Conservation (phyloP, 306 rosid genomes). For the Corylus heterophylla region DNA sequence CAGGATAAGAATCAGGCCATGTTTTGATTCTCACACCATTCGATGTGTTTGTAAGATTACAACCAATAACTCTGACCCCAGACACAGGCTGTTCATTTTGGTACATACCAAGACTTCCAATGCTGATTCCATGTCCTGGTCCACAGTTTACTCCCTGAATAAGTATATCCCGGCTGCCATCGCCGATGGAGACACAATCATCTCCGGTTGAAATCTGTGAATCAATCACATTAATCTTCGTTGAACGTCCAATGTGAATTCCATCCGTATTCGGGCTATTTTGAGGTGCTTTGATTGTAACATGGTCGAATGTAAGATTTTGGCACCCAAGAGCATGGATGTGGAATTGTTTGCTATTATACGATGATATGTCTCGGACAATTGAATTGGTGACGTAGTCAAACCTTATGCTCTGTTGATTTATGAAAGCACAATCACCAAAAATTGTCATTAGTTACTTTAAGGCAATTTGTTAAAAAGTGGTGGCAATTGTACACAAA, state of each 20-base stretch:
- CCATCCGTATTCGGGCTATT: conserved; percentile 51
- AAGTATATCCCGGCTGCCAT: conserved; percentile 31
- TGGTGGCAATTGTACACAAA: too few species aligned
- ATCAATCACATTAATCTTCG: conserved; percentile 30
- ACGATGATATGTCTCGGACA: conserved; percentile 27
- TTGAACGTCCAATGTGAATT: conserved; percentile 49
- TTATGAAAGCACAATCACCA: background rate
- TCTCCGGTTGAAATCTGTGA: conserved; percentile 42
- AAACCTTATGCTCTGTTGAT: conserved; percentile 39
- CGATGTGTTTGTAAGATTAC: conserved; percentile 25
- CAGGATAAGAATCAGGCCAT: conserved; percentile 29
- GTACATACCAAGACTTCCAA: conserved; percentile 47
- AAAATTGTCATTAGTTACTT: background rate
- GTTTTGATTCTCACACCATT: conserved; percentile 58
- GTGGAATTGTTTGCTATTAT: conserved; percentile 49
- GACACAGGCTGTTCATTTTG: conserved; percentile 21
- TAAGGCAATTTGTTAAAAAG: too few species aligned
- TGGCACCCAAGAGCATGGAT: conserved; percentile 34
- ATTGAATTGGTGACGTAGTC: conserved; percentile 31
- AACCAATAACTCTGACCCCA: conserved; percentile 30
- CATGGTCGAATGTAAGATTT: conserved; percentile 30
- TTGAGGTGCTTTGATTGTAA: conserved; percentile 33
- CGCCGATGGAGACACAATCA: conserved; percentile 57
- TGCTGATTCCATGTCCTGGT: conserved; percentile 57
- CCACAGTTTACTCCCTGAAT: conserved; percentile 35